These are phyloP conservation scores for Cudoniella acicularis DNA, from an alignment of 495 filamentous ascomycete genomes.

Conservation along the genomic window DNA sequence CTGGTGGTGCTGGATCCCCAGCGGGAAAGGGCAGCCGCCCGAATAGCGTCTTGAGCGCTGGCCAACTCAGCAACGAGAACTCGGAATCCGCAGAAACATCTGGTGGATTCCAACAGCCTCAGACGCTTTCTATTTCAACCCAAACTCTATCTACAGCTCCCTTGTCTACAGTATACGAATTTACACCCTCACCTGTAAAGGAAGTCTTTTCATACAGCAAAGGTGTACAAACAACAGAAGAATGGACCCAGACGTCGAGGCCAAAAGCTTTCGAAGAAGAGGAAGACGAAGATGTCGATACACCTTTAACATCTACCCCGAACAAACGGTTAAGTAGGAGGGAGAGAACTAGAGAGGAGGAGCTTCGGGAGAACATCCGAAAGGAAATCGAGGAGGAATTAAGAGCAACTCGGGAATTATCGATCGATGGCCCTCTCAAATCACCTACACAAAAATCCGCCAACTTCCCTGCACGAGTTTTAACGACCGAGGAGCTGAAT, in stretches of 20 bases:
- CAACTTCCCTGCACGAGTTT: constrained; percentile 74
- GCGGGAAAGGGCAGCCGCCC: constrained; percentile 71
- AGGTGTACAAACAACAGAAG: constrained; percentile 78
- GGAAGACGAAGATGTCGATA: constrained; percentile 40
- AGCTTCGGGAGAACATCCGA: constrained; percentile 78
- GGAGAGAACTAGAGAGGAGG: constrained; percentile 78
- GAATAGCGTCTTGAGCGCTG: constrained; percentile 75
- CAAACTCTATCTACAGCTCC: constrained; percentile 68
- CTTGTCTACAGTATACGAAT: constrained; percentile 71
- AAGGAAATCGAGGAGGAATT: constrained; percentile 92
- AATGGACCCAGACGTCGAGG: constrained; percentile 45
- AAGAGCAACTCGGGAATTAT: constrained; percentile 58
- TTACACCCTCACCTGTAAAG: constrained; percentile 63
- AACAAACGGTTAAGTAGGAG: constrained; percentile 71
- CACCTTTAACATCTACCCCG: constrained; percentile 34
- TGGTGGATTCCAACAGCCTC: constrained; percentile 30
- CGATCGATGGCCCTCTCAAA: constrained; percentile 46
- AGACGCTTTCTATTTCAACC: constrained; percentile 43
- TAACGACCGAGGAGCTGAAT: constrained; percentile 82
- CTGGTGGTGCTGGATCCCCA: constrained; percentile 56
- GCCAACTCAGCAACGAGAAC: constrained; percentile 67
- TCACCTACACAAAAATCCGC: constrained; percentile 36
- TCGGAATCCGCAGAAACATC: constrained; percentile 48
- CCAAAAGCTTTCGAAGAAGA: constrained; percentile 52
- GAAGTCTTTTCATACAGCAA: constrained; percentile 94